Percentiles rank a stretch among this genome's conserved stretches.
Evolutionary conservation across 768 basidiomycete species (phyloP).

Genomic region (Mycena venus): DNA sequence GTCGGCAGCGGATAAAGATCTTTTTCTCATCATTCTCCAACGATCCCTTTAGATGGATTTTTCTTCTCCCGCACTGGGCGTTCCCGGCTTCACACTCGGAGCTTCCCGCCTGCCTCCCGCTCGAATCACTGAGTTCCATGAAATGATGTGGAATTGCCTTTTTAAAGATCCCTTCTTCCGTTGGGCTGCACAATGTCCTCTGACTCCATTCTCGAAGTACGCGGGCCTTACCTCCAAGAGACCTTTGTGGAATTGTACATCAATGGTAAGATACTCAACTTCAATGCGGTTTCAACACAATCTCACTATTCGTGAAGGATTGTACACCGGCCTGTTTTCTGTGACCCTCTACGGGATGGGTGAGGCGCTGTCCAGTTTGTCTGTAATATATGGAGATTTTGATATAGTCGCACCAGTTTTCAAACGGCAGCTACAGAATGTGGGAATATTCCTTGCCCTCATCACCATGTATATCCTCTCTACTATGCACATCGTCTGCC

Average conservation of each 20-base stretch:
- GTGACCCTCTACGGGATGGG: not conserved
- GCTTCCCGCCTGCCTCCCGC: too few relatives aligned
- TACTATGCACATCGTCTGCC: not conserved
- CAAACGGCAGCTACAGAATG: not conserved
- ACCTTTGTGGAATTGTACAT: not conserved
- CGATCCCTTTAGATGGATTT: too few relatives aligned
- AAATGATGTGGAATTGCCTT: too few relatives aligned
- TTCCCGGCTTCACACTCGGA: too few relatives aligned
- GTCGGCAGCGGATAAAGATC: too few relatives aligned
- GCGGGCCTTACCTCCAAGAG: not conserved
- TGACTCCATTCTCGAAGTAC: too few relatives aligned
- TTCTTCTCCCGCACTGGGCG: too few relatives aligned
- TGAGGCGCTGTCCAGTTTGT: not conserved
- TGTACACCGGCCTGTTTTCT: not conserved
- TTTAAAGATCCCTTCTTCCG: too few relatives aligned
- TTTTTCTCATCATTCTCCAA: too few relatives aligned
- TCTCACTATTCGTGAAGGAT: not conserved
- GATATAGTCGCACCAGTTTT: not conserved
- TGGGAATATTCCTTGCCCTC: not conserved
- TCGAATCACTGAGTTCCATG: too few relatives aligned
- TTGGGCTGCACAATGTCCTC: too few relatives aligned
- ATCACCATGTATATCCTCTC: slow-evolving; percentile 3
- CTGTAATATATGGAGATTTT: not conserved
- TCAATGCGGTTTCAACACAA: not conserved
- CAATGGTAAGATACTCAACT: not conserved